Evolutionary conservation across 768 basidiomycete species (phyloP).

Genomic region (Boletellus ananas): DNA sequence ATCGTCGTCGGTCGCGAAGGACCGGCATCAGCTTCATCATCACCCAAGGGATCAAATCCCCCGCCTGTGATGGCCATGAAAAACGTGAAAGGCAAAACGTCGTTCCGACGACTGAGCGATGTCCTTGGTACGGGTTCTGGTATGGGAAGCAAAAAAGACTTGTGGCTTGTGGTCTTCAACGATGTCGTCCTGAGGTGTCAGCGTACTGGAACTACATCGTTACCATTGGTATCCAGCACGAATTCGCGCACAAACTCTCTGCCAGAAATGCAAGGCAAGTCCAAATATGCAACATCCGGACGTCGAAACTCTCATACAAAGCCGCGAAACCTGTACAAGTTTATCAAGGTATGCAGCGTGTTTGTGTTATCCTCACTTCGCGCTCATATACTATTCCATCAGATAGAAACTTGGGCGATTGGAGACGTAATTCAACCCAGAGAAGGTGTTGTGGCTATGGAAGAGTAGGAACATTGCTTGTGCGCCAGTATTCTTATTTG

Average conservation of each 20-base stretch:
- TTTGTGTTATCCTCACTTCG: background rate
- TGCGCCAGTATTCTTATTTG: conserved; percentile 6
- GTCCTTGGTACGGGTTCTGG: conserved; percentile 62
- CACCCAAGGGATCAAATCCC: conserved; percentile 33
- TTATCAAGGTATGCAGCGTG: conserved; percentile 63
- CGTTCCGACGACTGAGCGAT: conserved; percentile 86
- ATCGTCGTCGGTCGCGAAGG: conserved; percentile 38
- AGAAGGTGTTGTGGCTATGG: conserved; percentile 85
- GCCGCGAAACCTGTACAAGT: conserved; percentile 91
- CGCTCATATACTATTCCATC: conserved; percentile 8
- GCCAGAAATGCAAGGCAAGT: conserved; percentile 79
- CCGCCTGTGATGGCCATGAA: conserved; percentile 39
- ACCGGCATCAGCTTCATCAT: conserved; percentile 11
- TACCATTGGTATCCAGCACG: conserved; percentile 68
- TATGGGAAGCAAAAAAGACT: conserved; percentile 72
- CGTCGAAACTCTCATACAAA: conserved; percentile 72
- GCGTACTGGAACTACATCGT: conserved; percentile 80
- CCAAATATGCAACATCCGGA: conserved; percentile 81
- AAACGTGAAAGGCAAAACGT: conserved; percentile 75
- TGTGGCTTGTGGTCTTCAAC: conserved; percentile 95
- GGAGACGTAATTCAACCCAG: conserved; percentile 70
- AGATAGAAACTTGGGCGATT: conserved; percentile 89
- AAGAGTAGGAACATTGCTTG: conserved; percentile 59
- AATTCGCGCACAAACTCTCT: conserved; percentile 70
- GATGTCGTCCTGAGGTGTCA: conserved; percentile 94